These are phyloP conservation scores for Corymbia calophylla DNA, from an alignment of 441 rosid species.

Conservation along the genomic window DNA sequence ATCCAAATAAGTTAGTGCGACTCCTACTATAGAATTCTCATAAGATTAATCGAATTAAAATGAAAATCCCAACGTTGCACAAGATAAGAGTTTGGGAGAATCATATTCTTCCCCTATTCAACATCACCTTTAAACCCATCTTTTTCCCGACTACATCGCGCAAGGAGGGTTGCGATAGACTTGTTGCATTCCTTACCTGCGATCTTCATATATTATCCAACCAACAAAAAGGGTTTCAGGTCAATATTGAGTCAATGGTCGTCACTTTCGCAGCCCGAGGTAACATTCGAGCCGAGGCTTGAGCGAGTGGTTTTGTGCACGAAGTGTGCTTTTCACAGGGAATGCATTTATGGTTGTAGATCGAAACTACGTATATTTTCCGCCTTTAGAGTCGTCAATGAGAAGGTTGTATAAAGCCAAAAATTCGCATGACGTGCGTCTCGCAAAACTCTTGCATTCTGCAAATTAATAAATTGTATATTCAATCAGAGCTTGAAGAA, in stretches of 20 bases:
- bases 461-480: not conserved
- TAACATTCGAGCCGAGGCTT: no score
- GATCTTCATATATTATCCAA: no score
- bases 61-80: not conserved
- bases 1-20: not conserved
- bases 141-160: accelerated
- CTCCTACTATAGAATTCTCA: no score
- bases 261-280: no score
- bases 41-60: no score
- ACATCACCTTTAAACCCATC: not conserved
- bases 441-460: not conserved
- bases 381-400: not conserved
- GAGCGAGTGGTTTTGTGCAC: not conserved
- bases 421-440: not conserved
- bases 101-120: accelerated
- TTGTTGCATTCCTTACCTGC: no score
- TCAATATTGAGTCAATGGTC: no score
- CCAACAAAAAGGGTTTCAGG: no score
- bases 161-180: accelerated
- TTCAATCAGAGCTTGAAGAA: not conserved
- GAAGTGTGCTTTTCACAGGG: not conserved
- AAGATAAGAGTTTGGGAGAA: not conserved
- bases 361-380: not conserved
- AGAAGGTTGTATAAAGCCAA: not conserved
- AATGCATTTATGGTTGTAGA: not conserved